These are phyloP conservation scores for Camellia granthamiana DNA, from an alignment of 148 eudicot genomes.

Conservation along the genomic window DNA sequence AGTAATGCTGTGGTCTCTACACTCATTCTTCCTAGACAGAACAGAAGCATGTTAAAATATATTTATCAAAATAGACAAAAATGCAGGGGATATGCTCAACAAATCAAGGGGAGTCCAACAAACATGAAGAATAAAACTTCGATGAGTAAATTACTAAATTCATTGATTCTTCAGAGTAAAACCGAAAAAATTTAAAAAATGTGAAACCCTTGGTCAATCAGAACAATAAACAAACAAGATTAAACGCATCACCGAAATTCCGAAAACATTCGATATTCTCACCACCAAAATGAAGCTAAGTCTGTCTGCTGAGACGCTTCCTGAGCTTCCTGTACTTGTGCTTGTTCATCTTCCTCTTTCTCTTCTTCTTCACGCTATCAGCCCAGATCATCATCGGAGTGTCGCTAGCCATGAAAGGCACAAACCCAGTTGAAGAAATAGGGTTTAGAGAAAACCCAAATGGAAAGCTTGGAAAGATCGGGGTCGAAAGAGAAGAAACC, in stretches of 20 bases:
- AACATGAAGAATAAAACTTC: no score
- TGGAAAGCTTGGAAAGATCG: conserved; percentile 29
- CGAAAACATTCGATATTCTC: neutral
- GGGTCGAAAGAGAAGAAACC: neutral
- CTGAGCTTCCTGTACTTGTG: conserved; percentile 53
- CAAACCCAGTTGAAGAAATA: conserved; percentile 13
- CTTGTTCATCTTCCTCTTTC: conserved; percentile 55
- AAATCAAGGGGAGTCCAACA: no score
- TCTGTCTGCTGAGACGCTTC: conserved; percentile 31
- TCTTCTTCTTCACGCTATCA: conserved; percentile 47
- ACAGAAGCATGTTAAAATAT: no score
- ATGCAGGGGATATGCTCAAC: no score
- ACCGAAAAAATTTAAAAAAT: neutral
- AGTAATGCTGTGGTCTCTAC: neutral
- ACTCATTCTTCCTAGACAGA: no score
- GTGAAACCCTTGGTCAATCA: neutral
- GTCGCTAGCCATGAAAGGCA: conserved; percentile 12
- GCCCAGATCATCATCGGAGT: conserved; percentile 29
- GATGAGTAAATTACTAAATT: no score
- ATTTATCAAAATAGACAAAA: no score
- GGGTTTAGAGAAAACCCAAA: conserved; percentile 28
- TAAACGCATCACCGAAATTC: no score
- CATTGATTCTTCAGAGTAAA: neutral
- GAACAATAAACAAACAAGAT: neutral
- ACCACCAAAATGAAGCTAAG: neutral